These are phyloP conservation scores for Cutaneotrichosporon dermatis DNA, from an alignment of 1,284 basidiomycete genomes.

Conservation along the genomic window DNA sequence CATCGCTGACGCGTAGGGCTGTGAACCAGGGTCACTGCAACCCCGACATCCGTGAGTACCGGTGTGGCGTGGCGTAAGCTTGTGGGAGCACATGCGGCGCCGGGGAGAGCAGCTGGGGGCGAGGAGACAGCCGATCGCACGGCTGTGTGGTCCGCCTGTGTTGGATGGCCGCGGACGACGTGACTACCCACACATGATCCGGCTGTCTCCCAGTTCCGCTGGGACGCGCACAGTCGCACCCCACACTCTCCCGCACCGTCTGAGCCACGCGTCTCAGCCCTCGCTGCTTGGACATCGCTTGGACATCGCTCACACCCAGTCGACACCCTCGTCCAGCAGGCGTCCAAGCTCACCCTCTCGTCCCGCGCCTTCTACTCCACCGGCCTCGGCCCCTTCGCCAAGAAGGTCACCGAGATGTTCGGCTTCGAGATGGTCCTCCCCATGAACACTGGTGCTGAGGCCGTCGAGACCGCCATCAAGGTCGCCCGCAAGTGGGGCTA, in stretches of 20 bases:
- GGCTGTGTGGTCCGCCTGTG: too few relatives aligned
- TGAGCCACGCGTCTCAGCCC: too few relatives aligned
- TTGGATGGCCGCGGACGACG: too few relatives aligned
- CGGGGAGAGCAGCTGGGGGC: too few relatives aligned
- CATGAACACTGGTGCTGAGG: conserved; percentile 99
- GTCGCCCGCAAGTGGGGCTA: conserved; percentile 89
- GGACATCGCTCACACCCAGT: conserved; percentile 55
- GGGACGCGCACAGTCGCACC: too few relatives aligned
- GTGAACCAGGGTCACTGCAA: conserved; percentile 95
- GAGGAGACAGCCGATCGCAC: too few relatives aligned
- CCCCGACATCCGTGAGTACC: conserved; percentile 54
- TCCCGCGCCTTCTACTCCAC: conserved; percentile 97
- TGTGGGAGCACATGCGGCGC: too few relatives aligned
- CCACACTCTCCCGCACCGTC: too few relatives aligned
- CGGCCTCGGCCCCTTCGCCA: conserved; percentile 81
- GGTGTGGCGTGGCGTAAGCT: not conserved
- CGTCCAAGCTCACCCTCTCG: conserved; percentile 84
- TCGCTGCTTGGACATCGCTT: not conserved
- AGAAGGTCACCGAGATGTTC: conserved; percentile 77
- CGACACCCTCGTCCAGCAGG: conserved; percentile 74
- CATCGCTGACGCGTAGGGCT: conserved; percentile 54
- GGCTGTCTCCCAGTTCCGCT: too few relatives aligned
- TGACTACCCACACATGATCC: too few relatives aligned
- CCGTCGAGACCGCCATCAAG: conserved; percentile 80
- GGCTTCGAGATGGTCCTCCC: conserved; percentile 95